Evolutionary conservation across 176 grass and related monocot genomes (phyloP), one percentile per base, ranked within the genome.

Genomic region (Microstegium vimineum): DNA sequence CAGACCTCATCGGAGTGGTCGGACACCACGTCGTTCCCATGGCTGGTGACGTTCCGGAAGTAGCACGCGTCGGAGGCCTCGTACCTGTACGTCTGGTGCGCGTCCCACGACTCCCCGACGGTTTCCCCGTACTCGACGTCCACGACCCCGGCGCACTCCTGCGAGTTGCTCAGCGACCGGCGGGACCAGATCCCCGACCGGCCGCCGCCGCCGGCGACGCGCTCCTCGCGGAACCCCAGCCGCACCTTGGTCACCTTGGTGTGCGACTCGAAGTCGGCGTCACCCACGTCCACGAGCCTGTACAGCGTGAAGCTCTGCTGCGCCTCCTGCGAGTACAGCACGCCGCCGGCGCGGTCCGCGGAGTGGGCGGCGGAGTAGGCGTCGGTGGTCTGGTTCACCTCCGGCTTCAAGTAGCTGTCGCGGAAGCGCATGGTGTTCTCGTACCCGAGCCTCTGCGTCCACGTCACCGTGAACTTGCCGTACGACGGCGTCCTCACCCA

Each of bases 401-500:
- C 23, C 77, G 75, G 78, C 66, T n/a, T n/a, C n/a, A n/a, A 7
- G 2, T 15, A 3, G 57, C 63, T 66, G 1, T 20, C 92, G 4
- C 47, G n/a, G 36, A 88, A 34, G 23, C 5, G 8, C 86, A 90
- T 88, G 36, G 80, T 69, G 78, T 93, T 98, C 70, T 86, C 30
- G 52, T 86, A 98, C 16, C 70, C 51, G 6, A 94, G 73, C 60
- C 78, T 81, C 78, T 94, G 95, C 75, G 84, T 76, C 75, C 82
- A 88, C 66, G 82, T 27, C 33, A 84, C 79, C 10, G 95, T 98
- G 75, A 98, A 70, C 62, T 82, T 88, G 2, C 95, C 95, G 65
- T 87, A 94, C 22, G 90, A 98, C 6, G 90, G 32, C 74, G 87
- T 80, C 11, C 88, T 71, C 36, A 94, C 95, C 92, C 90, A 98